Percentiles rank a stretch among this genome's conserved stretches.
Evolutionary conservation across 2,329 filamentous ascomycete genomes (phyloP).

Genomic region (Alternaria solani): DNA sequence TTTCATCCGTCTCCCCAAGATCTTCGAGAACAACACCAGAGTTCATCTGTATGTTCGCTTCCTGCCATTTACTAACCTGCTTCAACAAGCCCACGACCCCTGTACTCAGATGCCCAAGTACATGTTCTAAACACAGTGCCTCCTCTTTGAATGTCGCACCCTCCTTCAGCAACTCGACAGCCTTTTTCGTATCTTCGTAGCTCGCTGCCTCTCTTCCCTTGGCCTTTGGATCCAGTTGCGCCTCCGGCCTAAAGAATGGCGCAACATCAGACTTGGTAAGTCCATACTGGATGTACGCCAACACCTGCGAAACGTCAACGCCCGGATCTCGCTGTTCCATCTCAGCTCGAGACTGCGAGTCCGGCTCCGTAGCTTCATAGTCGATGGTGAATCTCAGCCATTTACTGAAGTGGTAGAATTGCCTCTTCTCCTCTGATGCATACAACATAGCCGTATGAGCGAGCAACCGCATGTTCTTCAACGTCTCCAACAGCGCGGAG

Average conservation of each 20-base stretch:
- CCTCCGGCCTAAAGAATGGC: slow-evolving; percentile 62
- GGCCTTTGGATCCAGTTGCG: slow-evolving; percentile 35
- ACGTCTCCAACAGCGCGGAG: slow-evolving; percentile 66
- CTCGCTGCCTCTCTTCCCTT: slow-evolving; percentile 13
- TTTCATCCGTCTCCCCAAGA: slow-evolving; percentile 32
- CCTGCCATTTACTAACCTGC: slow-evolving; percentile 56
- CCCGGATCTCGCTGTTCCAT: slow-evolving; percentile 78
- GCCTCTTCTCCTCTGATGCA: slow-evolving; percentile 77
- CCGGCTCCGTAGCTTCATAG: slow-evolving; percentile 71
- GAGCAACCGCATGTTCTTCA: slow-evolving; percentile 78
- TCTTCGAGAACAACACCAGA: slow-evolving; percentile 64
- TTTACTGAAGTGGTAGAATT: slow-evolving; percentile 79
- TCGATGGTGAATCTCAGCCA: slow-evolving; percentile 90
- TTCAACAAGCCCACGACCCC: slow-evolving; percentile 45
- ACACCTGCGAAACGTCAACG: slow-evolving; percentile 74
- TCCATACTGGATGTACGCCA: slow-evolving; percentile 79
- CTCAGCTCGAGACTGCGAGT: slow-evolving; percentile 69
- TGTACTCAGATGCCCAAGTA: slow-evolving; percentile 42
- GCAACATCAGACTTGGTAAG: slow-evolving; percentile 72
- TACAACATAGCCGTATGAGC: slow-evolving; percentile 76
- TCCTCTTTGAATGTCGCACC: slow-evolving; percentile 54
- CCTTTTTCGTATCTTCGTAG: slow-evolving; percentile 47
- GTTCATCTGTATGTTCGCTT: slow-evolving; percentile 69
- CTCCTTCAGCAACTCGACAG: slow-evolving; percentile 48
- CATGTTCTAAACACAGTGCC: slow-evolving; percentile 52